Evolutionary conservation across 2,329 filamentous ascomycete species (phyloP).

Genomic region (Pseudofabraea citricarpa): DNA sequence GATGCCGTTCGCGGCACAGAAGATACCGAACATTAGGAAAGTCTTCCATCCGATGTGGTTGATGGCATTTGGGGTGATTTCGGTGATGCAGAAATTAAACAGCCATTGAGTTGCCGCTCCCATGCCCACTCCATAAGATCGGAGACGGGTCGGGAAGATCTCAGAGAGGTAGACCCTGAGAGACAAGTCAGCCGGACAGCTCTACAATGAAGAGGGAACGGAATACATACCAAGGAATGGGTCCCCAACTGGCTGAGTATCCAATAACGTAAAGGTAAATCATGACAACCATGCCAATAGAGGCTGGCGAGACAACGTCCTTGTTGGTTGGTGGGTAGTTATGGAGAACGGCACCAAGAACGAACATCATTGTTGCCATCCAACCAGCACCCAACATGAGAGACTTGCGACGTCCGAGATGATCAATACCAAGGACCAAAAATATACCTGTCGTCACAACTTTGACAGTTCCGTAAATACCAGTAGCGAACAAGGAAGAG

Average conservation of each 20-base stretch:
- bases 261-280: slow-evolving; percentile 27
- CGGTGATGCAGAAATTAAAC: slow-evolving; percentile 64
- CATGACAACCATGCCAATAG: slow-evolving; percentile 19
- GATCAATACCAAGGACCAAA: slow-evolving; percentile 36
- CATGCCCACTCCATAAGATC: slow-evolving; percentile 54
- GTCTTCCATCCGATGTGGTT: slow-evolving; percentile 39
- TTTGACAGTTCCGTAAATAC: slow-evolving; percentile 68
- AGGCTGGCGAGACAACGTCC: slow-evolving; percentile 38
- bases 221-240: slow-evolving; percentile 48
- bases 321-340: slow-evolving; percentile 32
- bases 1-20: slow-evolving; percentile 35
- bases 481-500: slow-evolving; percentile 62
- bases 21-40: slow-evolving; percentile 41
- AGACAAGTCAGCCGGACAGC: too few species aligned
- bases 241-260: slow-evolving; percentile 49
- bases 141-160: slow-evolving; percentile 44
- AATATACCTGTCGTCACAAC: slow-evolving; percentile 57
- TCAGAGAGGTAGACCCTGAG: slow-evolving; percentile 45
- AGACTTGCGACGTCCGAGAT: slow-evolving; percentile 41
- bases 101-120: slow-evolving; percentile 66
- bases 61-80: slow-evolving; percentile 45
- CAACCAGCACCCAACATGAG: slow-evolving; percentile 43
- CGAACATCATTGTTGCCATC: slow-evolving; percentile 49
- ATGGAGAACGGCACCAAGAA: slow-evolving; percentile 42
- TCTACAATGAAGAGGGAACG: too few species aligned